These are phyloP conservation scores for Cytospora paraplurivora DNA, from an alignment of 2,329 filamentous ascomycete genomes.

Conservation along the genomic window DNA sequence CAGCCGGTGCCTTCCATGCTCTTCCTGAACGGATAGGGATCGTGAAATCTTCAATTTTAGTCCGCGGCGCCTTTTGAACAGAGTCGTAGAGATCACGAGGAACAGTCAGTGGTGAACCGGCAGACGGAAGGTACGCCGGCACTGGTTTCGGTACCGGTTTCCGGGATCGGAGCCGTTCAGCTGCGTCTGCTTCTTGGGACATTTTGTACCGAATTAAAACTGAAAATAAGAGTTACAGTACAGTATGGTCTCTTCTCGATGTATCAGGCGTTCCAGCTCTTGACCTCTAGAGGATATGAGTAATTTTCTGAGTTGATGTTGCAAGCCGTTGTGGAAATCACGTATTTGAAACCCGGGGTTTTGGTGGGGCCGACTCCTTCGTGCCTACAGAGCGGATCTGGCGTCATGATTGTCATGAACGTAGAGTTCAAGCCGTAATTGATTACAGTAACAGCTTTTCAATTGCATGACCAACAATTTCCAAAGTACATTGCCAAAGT, in stretches of 20 bases:
- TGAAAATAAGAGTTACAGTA: background rate
- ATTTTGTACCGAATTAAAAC: background rate
- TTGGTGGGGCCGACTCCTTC: too few relatives aligned
- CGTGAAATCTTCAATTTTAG: constrained; percentile 54
- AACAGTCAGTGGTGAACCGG: constrained; percentile 48
- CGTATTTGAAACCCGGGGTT: too few relatives aligned
- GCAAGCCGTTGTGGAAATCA: too few relatives aligned
- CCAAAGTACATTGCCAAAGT: too few relatives aligned
- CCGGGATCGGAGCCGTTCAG: constrained; percentile 45
- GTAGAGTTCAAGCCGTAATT: too few relatives aligned
- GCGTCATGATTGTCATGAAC: too few relatives aligned
- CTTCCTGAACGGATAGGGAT: constrained; percentile 73
- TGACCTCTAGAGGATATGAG: background rate
- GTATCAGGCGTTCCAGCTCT: background rate
- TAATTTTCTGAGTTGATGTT: too few relatives aligned
- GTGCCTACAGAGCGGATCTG: too few relatives aligned
- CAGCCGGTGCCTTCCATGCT: constrained; percentile 71
- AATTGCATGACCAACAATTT: too few relatives aligned
- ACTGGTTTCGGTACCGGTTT: constrained; percentile 50
- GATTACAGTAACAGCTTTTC: too few relatives aligned
- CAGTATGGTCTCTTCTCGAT: background rate
- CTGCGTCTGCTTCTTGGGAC: constrained; percentile 38
- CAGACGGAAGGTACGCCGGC: constrained; percentile 50
- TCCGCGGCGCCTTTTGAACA: constrained; percentile 54
- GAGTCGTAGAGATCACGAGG: constrained; percentile 58